Evolutionary conservation across 2,329 filamentous ascomycete species (phyloP).

Genomic region (Colletotrichum chrysophilum): DNA sequence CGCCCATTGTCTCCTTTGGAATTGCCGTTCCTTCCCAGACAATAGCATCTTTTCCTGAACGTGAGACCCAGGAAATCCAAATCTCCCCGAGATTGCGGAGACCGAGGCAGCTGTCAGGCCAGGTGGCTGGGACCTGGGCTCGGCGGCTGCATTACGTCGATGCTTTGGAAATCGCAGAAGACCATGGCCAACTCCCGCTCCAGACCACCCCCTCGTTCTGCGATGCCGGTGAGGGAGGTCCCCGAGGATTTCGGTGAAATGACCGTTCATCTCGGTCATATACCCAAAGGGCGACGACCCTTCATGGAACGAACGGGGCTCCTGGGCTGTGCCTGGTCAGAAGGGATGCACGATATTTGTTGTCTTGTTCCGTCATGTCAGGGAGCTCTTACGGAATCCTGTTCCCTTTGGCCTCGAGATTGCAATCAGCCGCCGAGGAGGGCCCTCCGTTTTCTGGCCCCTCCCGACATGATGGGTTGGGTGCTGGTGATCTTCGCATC

Average conservation of each 20-base stretch:
- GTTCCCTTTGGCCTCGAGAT: not conserved
- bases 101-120: not conserved
- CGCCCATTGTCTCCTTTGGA: not conserved
- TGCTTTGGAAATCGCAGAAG: not conserved
- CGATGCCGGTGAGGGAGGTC: not conserved
- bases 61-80: not conserved
- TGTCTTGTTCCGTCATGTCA: constrained; percentile 9
- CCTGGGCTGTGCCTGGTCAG: not conserved
- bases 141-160: not conserved
- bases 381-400: constrained; percentile 3
- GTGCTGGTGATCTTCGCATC: not conserved
- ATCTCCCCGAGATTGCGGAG: not conserved
- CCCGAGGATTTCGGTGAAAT: not conserved
- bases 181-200: not conserved
- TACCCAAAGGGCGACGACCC: not conserved
- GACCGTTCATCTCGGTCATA: not conserved
- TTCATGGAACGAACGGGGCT: not conserved
- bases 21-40: not conserved
- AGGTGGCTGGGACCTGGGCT: not conserved
- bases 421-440: not conserved
- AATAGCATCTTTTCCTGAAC: not conserved
- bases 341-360: not conserved
- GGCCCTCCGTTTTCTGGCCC: not conserved
- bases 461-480: not conserved
- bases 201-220: not conserved